Evolutionary conservation across 164 flowering plant genomes (phyloP), one percentile per base, ranked within the genome.

Genomic region (Paratinospora sagittata): DNA sequence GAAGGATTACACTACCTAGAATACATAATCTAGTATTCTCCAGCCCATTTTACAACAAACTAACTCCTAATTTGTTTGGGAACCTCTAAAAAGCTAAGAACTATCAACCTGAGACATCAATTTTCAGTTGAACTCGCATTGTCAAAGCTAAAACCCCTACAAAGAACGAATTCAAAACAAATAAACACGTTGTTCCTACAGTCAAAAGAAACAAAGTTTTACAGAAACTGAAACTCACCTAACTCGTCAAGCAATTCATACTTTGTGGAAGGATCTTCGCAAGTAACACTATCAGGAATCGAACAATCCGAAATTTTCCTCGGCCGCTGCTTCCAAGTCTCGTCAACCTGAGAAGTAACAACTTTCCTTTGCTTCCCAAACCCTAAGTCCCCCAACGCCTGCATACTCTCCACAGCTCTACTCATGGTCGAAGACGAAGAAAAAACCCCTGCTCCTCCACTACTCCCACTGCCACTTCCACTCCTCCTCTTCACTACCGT

Each of bases 221-320:
- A 9, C 1, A 12, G 24, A 36, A 43, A 72, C 30, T 14, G 39
- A 49, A 55, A 23, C 86, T 75, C 76, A 93, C 99, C 99, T 1
- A 93, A 88, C 72, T 96, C 99, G 70, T 90, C 84, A 43, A 93
- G 92, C 84, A 93, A 79, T 65, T 91, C 96, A 68, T 93, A 96
- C 87, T 90, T 96, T 6, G 89, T 81, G 17, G 88, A 71, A 67
- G 99, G 97, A 81, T 96, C 98, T 72, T 96, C 99, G 69, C 80
- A 87, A 8, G 87, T 85, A 61, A 93, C 82, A 73, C 87, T 85
- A 14, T 96, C 99, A 0, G 99, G 96, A 68, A 93, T 82, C 41
- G 98, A 96, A 72, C 93, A 88, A 19, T 86, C 82, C n/a, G 99
- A 93, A 27, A 87, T 73, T 75, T 87, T 92, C 65, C 85, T 81